Conservation (phyloP, 1,284 basidiomycete genomes). For the Marasmius tenuissimus region DNA sequence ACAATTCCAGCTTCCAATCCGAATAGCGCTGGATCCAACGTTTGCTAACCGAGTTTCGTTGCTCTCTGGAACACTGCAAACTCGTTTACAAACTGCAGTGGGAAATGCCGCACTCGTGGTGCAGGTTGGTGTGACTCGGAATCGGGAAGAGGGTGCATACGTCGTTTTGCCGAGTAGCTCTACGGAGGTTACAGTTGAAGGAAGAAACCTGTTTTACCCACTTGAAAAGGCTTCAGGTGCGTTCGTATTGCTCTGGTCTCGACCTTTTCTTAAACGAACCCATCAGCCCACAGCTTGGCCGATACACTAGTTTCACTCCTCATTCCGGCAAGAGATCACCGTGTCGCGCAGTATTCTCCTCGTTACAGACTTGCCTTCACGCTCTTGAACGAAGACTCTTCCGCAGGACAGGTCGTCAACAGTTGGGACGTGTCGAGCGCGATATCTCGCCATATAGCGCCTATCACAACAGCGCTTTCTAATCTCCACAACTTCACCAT, state of each 20-base stretch:
- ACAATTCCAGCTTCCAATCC: conserved; percentile 52
- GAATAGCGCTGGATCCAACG: conserved; percentile 43
- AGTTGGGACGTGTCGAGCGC: conserved; percentile 75
- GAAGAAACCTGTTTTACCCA: conserved; percentile 3
- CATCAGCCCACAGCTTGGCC: conserved; percentile 26
- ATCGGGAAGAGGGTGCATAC: conserved; percentile 3
- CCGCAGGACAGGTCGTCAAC: conserved; percentile 58
- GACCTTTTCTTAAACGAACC: background rate
- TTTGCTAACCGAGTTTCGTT: conserved; percentile 2
- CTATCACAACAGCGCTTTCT: conserved; percentile 61
- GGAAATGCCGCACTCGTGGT: conserved; percentile 35
- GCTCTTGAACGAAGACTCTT: conserved; percentile 84
- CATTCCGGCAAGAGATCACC: conserved; percentile 51
- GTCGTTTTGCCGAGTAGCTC: conserved; percentile 3
- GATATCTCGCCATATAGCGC: conserved; percentile 71
- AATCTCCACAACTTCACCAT: conserved; percentile 87
- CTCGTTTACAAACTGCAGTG: conserved; percentile 19
- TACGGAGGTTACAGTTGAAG: background rate
- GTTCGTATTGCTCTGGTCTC: background rate
- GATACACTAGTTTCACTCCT: conserved; percentile 47
- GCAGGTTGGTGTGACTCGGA: conserved; percentile 17
- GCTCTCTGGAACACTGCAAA: conserved; percentile 22
- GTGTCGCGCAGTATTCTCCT: conserved; percentile 73
- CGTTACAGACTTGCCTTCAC: conserved; percentile 82
- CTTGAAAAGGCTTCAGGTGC: background rate